Evolutionary conservation across 164 flowering plant species (phyloP).

Genomic region (Brasenia schreberi): DNA sequence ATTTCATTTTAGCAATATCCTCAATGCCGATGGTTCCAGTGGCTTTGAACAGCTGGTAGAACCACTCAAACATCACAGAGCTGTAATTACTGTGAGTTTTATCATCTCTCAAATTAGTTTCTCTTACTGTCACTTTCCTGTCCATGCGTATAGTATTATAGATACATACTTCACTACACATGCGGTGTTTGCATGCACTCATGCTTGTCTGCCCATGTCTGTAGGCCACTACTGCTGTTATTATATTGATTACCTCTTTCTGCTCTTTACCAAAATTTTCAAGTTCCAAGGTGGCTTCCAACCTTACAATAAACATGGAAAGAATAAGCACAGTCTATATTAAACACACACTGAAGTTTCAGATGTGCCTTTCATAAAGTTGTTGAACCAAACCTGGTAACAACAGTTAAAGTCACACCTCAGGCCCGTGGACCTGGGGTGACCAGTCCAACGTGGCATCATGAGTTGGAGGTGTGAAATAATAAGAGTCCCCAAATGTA

Average conservation of each 20-base stretch:
- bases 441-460: background rate
- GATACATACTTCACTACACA: too few relatives aligned
- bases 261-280: background rate
- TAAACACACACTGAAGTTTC: background rate
- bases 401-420: too few relatives aligned
- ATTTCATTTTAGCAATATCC: background rate
- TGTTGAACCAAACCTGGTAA: background rate
- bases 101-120: background rate
- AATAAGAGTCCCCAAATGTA: too few relatives aligned
- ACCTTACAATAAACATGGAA: background rate
- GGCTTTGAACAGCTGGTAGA: conserved; percentile 28
- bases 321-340: too few relatives aligned
- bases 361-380: background rate
- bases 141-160: background rate
- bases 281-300: background rate
- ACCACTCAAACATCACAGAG: conserved; percentile 22
- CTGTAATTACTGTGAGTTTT: conserved; percentile 26
- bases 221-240: background rate
- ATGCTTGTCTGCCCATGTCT: too few relatives aligned
- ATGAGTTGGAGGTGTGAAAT: background rate
- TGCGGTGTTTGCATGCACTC: too few relatives aligned
- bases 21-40: conserved; percentile 9
- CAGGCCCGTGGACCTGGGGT: too few relatives aligned
- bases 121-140: background rate
- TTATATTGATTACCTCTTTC: background rate